Percentiles rank a stretch among this genome's conserved stretches.
phyloP scores from a whole-genome alignment of 2,329 filamentous ascomycete genomes.

The Fusarium sp. region DNA sequence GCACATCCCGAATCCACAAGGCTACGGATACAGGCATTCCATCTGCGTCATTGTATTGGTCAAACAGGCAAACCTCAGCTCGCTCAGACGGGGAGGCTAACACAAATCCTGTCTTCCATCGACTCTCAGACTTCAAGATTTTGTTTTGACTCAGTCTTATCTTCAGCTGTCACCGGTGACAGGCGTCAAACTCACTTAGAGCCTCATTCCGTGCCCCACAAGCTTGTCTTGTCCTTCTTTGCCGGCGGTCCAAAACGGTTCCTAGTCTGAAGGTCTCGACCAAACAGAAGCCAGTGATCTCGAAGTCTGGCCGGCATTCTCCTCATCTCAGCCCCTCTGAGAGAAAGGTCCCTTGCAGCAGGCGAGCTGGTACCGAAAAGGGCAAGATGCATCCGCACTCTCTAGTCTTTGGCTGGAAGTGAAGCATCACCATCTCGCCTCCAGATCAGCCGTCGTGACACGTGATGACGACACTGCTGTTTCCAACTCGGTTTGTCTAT shows the following conservation, averaged over 20 bases:
- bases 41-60: conserved; percentile 40
- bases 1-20: conserved; percentile 24
- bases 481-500: conserved; percentile 24
- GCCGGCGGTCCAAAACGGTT: conserved; percentile 1
- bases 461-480: conserved; percentile 42
- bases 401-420: not conserved
- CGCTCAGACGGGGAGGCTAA: conserved; percentile 2
- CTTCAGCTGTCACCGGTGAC: not conserved
- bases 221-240: conserved; percentile 2
- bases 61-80: not conserved
- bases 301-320: conserved; percentile 3
- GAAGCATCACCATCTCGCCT: conserved; percentile 15
- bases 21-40: conserved; percentile 34
- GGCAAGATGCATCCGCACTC: not conserved
- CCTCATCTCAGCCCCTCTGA: conserved; percentile 24
- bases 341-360: conserved; percentile 15
- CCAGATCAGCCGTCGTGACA: conserved; percentile 34
- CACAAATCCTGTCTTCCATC: conserved; percentile 1
- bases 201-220: conserved; percentile 30
- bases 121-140: conserved; percentile 1
- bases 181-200: conserved; percentile 19
- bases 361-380: conserved; percentile 6
- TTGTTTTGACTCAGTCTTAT: not conserved
- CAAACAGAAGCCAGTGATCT: conserved; percentile 38
- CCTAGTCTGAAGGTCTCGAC: conserved; percentile 7